Base-by-base conservation (phyloP, 2,329 filamentous ascomycete species). In the Talaromyces sp. region DNA sequence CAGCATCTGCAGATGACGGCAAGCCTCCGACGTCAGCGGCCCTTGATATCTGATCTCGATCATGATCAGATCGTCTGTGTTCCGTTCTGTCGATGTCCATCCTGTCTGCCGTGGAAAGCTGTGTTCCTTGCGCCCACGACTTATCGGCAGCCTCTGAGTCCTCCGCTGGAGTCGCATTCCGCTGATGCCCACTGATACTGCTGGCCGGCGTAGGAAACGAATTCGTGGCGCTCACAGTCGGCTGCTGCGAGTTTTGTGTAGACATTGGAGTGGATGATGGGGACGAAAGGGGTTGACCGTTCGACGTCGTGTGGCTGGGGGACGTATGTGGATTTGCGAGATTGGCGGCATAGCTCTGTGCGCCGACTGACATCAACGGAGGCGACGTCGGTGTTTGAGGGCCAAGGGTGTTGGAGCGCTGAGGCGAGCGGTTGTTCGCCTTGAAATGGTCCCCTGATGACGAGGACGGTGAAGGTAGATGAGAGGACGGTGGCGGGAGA, bases 361-460 rank as follows among this genome's bases (percentile, higher is more conserved):
- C 74, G 68, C 75, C 77, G 71, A 79, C 76, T 74, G 78, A 80
- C 79, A 81, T 81, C 73, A 78, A 80, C 73, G 76, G 75, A 77
- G 76, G 73, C 63, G 77, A 79, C 69, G 72, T 76, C 65, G 74
- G 74, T 42, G 74, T 74, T 62, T 75, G 73, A 39, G 74, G 74
- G 33, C 70, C 70, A 60, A 72, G 70, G 62, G 71, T 73, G 66
- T 68, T 71, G 58, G 71, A 67, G 64, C 68, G 63, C 57, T 64
- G 65, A 27, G 69, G 67, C 57, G 66, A 66, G 57, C 59, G 65
- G 62, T 65, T 71, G 62, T 65, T 71, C 67, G 72, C 72, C 70
- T 79, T 79, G 55, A 74, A 64, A 66, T 70, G 71, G 58, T 71
- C 75, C 62, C 71, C 68, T 61, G 75, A 70, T 61, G 77, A 75